These are phyloP conservation scores for Flaveria bidentis DNA, from an alignment of 129 eudicot genomes.

Conservation along the genomic window DNA sequence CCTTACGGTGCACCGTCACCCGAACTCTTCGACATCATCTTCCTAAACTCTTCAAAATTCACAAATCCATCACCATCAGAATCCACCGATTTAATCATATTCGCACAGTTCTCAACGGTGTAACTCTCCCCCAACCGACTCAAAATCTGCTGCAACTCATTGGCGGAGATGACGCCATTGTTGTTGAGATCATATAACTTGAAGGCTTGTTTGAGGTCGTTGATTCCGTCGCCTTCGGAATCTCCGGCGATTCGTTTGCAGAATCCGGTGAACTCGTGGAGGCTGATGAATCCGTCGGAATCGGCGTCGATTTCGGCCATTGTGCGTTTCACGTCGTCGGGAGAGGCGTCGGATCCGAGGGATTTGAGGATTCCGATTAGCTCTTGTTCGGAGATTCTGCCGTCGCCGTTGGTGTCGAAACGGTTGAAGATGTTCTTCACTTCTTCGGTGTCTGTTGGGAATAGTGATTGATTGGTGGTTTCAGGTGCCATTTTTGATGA, in stretches of 20 bases:
- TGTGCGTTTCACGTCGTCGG: slow-evolving; percentile 54
- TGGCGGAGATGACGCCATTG: slow-evolving; percentile 66
- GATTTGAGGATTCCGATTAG: slow-evolving; percentile 51
- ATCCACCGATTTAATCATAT: slow-evolving; percentile 75
- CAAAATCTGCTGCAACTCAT: slow-evolving; percentile 75
- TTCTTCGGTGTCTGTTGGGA: slow-evolving; percentile 53
- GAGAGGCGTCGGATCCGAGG: slow-evolving; percentile 60
- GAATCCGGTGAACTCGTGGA: slow-evolving; percentile 65
- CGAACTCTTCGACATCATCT: slow-evolving; percentile 64
- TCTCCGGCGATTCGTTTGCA: slow-evolving; percentile 40
- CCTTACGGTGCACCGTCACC: slow-evolving; percentile 14
- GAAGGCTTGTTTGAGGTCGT: slow-evolving; percentile 73
- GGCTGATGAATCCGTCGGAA: slow-evolving; percentile 59
- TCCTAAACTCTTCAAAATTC: slow-evolving; percentile 73
- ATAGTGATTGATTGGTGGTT: slow-evolving; percentile 30
- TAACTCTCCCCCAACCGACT: slow-evolving; percentile 62
- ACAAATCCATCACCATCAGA: slow-evolving; percentile 81
- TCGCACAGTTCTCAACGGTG: slow-evolving; percentile 49
- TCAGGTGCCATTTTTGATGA: slow-evolving; percentile 29
- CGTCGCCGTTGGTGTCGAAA: slow-evolving; percentile 83
- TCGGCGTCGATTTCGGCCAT: slow-evolving; percentile 79
- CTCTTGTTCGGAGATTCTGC: slow-evolving; percentile 62
- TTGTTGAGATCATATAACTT: slow-evolving; percentile 61
- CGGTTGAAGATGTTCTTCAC: slow-evolving; percentile 64
- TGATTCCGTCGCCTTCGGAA: slow-evolving; percentile 34